phyloP scores from a whole-genome alignment of 441 rosid genomes.

The Capsella rubella region DNA sequence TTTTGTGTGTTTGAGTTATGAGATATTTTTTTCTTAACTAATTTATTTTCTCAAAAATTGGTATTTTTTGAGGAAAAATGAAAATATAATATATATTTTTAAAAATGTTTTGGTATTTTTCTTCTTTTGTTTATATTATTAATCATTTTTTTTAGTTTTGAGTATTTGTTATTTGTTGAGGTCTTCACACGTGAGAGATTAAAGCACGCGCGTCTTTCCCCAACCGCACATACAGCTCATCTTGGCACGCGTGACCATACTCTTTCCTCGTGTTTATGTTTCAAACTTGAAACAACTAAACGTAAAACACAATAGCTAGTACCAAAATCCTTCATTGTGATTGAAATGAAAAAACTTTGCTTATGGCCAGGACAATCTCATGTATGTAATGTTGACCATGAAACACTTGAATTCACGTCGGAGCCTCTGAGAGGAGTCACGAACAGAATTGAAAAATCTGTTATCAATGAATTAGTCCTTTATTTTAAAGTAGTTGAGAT shows the following conservation, averaged over 20 bases:
- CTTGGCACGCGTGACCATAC: slow-evolving; percentile 68
- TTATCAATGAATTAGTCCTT: not conserved
- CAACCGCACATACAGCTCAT: slow-evolving; percentile 52
- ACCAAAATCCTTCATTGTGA: slow-evolving; percentile 1
- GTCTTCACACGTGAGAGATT: slow-evolving; percentile 65
- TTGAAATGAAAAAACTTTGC: not conserved
- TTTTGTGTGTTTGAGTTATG: too few species aligned
- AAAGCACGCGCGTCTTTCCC: slow-evolving; percentile 59
- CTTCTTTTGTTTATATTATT: too few species aligned
- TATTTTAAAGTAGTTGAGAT: not conserved
- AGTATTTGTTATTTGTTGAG: too few species aligned
- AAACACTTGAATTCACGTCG: not conserved
- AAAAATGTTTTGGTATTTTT: too few species aligned
- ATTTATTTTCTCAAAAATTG: too few species aligned
- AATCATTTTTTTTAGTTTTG: too few species aligned
- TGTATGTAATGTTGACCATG: not conserved
- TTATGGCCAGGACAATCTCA: not conserved
- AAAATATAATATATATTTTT: too few species aligned
- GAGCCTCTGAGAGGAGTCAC: not conserved
- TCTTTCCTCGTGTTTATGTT: slow-evolving; percentile 6
- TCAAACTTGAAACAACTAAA: not conserved
- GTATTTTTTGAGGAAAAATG: too few species aligned
- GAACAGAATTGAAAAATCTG: not conserved
- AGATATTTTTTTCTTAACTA: too few species aligned
- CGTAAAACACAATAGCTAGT: not conserved